Evolutionary conservation across 2,329 filamentous ascomycete genomes (phyloP).

Genomic region (Fusarium bulbicola): DNA sequence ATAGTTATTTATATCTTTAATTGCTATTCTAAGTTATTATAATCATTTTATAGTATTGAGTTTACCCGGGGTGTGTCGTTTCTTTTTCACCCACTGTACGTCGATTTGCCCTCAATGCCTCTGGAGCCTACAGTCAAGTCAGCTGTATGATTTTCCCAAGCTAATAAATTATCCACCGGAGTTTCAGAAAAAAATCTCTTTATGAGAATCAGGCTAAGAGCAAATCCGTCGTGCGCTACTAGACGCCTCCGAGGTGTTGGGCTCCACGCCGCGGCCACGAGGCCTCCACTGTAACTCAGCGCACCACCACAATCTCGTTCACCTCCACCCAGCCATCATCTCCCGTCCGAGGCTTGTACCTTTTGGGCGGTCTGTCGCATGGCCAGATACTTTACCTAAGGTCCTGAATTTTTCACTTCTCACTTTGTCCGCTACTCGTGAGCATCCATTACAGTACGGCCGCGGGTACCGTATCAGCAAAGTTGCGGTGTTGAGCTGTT

Average conservation of each 20-base stretch:
- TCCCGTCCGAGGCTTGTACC: conserved; percentile 21
- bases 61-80: no score
- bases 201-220: conserved; percentile 6
- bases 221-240: conserved; percentile 37
- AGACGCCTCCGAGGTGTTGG: conserved; percentile 32
- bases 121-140: background rate
- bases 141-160: background rate
- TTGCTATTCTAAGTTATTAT: no score
- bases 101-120: conserved; percentile 8
- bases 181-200: conserved; percentile 36
- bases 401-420: background rate
- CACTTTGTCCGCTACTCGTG: conserved; percentile 24
- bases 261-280: conserved; percentile 37
- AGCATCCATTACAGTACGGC: conserved; percentile 6
- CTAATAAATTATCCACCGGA: conserved; percentile 31
- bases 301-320: conserved; percentile 26
- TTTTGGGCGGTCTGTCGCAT: conserved; percentile 22
- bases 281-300: conserved; percentile 32
- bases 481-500: conserved; percentile 41
- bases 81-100: no score
- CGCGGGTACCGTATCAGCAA: background rate
- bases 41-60: no score
- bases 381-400: conserved; percentile 1
- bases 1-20: no score
- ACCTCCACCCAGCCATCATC: conserved; percentile 26